Base-by-base conservation (phyloP, 2,329 filamentous ascomycete genomes). In the Aspergillus spinulosporus region DNA sequence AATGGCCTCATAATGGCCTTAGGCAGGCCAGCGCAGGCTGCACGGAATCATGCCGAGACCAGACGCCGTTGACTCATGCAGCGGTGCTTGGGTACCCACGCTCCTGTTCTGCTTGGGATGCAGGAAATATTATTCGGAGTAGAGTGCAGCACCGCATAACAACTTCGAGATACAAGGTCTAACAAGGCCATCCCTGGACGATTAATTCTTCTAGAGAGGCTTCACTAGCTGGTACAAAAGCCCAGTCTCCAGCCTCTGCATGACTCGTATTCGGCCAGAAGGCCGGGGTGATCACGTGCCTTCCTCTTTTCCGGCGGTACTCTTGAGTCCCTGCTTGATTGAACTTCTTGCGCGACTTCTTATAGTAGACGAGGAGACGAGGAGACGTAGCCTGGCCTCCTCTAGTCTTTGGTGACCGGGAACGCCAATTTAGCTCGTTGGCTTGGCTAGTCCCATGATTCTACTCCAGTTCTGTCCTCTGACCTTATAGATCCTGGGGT, bases 31-130 rank as follows among this genome's bases (percentile, higher is more conserved):
- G 21, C 21, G 21, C 21, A 21, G 11, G 39, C 39, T 40, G 11
- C 34, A 37, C 9, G 34, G 11, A 12, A 37, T 37, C 34, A 37
- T 55, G 47, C 34, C 43, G 21, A 50, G 37, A 50, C 6, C 14
- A 14, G 14, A 29, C 21, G 5, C 21, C 5, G 14, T 42, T 15
- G 14, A 14, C 6, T 42, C 11, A 49, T 12, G 39, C 15, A 26
- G 47, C 14, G 40, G 32, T 46, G 21, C 26, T 59, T 59, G 56
- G 56, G 56, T 59, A 52, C 48, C 49, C 54, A 54, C 54, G 57
- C 57, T 39, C n/a, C 21, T 21, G 21, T 21, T 21, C n/a, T 37
- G 34, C n/a, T 37, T 12, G 21, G 21, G 14, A 15, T 15, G 39
- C 7, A 21, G 5, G 12, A 52, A 4, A 7, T 21, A 21, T 21